Base-by-base conservation (phyloP, 78 protist genomes). In the Emiliania huxleyi region DNA sequence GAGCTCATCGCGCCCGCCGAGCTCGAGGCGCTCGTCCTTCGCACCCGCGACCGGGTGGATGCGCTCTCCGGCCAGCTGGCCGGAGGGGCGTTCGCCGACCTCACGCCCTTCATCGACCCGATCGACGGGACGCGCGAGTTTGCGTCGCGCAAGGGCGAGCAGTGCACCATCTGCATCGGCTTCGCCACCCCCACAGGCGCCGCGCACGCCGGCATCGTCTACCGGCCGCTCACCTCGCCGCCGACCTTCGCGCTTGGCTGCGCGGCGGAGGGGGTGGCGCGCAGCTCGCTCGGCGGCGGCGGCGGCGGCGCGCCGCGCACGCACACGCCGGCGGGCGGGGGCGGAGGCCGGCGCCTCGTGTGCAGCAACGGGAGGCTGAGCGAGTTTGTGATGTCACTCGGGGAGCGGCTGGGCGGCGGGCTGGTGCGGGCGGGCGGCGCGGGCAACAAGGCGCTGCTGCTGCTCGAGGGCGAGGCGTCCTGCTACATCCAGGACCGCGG, bases 101-200 rank as follows among this genome's bases (percentile, higher is more conserved):
- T 62, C 26, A 88, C 92, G 26, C 90, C 85, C 42, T 87, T 93
- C 81, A 75, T 93, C 77, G 95, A 93, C 83, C 95, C 95, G 46
- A 93, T 93, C 92, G 95, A 93, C 92, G 95, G 95, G 84, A 93
- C 95, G 40, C 84, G 92, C 11, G 95, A 93, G 90, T 93, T 93
- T 40, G 2, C 48, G 22, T 42, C 87, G 22, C 40, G 55, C 33
- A 0, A 12, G 21, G 95, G 95, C 25, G 90, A 87, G 45, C 89
- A 69, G 69, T 89, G 95, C 92, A 40, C 90, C 40, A 75, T 93
- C 90, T 88, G 92, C 90, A n/a, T 93, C 42, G 95, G 95, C 37
- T 43, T 93, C n/a, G 91, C 95, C 33, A 21, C 1, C 23, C 48
- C 11, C 5, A 75, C 4, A 8, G 95, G 95, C 21, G 37, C 18